Evolutionary conservation across 768 basidiomycete species (phyloP), one percentile per base, ranked within the genome.

Genomic region (Filobasidium floriforme): DNA sequence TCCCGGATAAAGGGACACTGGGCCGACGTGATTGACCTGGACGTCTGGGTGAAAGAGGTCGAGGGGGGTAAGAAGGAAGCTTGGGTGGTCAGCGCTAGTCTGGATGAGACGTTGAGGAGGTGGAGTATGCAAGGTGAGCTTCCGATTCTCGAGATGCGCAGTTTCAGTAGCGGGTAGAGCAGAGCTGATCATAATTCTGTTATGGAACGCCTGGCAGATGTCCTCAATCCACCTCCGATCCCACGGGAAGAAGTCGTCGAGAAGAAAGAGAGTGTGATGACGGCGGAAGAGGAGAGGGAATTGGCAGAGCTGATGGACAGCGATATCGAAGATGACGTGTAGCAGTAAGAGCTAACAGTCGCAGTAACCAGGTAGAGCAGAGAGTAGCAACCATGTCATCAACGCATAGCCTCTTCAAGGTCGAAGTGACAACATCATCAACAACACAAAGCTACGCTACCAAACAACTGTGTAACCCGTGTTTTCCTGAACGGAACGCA

Each of bases 241-340:
- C 61, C 60, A 9, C 49, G 64, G 55, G 29, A 73, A 11, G 71
- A 69, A 14, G 60, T 72, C 15, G 74, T 75, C 41, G 71, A 72
- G 49, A 74, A 83, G 51, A 68, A 68, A 51, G 69, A 72, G 43
- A 68, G 77, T 37, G 75, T 81, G 62, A 74, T 93, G 77, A 88
- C 92, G 11, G 90, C 88, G 72, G 93, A 94, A 61, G 93, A 96
- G 78, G 91, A 92, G 72, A 82, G 85, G 24, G 92, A 96, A 76
- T 81, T 97, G 24, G 92, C 86, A 43, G 91, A 92, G 73, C 77
- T 96, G 43, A 84, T 88, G 83, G 59, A 46, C 3, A 60, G 57
- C 29, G 64, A 65, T 32, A 55, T 59, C n/a, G 65, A 66, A 4
- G 46, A 49, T 14, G 46, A 49, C 46, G 46, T 49, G 3, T 49